Base-by-base conservation (phyloP, 345 rosid species). In the Kandelia obovata region DNA sequence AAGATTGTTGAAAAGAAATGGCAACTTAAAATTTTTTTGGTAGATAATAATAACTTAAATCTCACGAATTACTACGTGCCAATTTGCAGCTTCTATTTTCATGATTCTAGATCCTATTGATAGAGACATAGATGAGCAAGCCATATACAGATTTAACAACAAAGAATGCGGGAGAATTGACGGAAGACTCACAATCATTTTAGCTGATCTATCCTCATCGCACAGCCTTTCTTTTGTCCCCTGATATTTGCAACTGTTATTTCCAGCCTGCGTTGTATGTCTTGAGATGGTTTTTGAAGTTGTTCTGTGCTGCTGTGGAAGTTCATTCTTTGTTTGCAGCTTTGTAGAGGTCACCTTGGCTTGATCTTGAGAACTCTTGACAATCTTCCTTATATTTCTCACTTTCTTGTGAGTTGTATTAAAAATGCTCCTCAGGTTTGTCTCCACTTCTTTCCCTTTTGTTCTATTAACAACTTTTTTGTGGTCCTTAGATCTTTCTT, bases 311-410 rank as follows among this genome's bases (percentile, higher is more conserved):
- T 80, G 75, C 53, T 35, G 69, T 13, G 66, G 32, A 43, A 47
- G 53, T 62, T 52, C 75, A 46, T 52, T 80, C 70, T 74, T 76
- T n/a, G 74, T 32, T 73, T 67, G 83, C 27, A 52, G 68, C 73
- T 73, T 75, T 21, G 19, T 35, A 47, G 74, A 3, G 65, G 67
- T 64, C 69, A 75, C 68, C 73, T 83, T 81, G 66, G 68, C 68
- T 67, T 75, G 81, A 68, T 82, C 85, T 37, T 75, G 80, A 71
- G 80, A 62, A 68, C 79, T 74, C 79, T 77, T 86, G 26, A 27
- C 64, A 56, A 17, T 66, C 61, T 75, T 82, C 61, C 79, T 81
- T 61, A 28, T 67, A 78, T 79, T 79, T 28, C 43, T 47, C 25
- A 74, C 57, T 77, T 83, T 73, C 78, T 53, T 76, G 25, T 67